A percentile compares a stretch with the other conserved stretches of the same genome.
These are phyloP conservation scores for Oryza coarctata DNA, from an alignment of 176 grass and related monocot species.

Conservation along the genomic window DNA sequence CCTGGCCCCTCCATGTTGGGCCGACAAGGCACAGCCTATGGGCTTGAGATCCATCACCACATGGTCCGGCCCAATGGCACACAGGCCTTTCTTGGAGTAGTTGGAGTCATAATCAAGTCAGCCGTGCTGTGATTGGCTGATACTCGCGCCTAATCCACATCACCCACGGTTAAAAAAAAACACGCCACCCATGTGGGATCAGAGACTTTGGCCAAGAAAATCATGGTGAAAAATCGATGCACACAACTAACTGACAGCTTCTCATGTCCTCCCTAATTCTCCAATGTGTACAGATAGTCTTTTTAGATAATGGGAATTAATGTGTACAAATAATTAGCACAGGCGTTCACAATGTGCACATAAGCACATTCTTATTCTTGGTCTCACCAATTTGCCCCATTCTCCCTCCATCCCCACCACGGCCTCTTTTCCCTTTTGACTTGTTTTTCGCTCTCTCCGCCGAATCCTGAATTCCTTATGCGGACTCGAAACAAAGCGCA, in stretches of 20 bases:
- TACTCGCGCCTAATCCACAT: background rate
- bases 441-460: background rate
- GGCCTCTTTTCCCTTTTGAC: conserved; percentile 17
- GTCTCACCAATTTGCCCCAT: no score
- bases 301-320: no score
- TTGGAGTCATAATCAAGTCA: no score
- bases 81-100: background rate
- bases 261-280: background rate
- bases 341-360: no score
- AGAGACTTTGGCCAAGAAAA: background rate
- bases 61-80: background rate
- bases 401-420: background rate
- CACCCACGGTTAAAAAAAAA: no score
- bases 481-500: conserved; percentile 5
- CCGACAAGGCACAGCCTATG: background rate
- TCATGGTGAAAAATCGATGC: no score
- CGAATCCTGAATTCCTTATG: background rate
- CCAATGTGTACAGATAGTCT: background rate
- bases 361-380: no score
- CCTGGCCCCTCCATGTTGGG: background rate
- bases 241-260: no score
- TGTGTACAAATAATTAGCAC: no score
- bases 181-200: background rate
- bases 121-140: no score
- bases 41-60: background rate